Percentiles rank a stretch among this genome's conserved stretches.
These are phyloP conservation scores for Blastobotrys terrestris DNA, from an alignment of 805 yeast genomes.

Conservation along the genomic window DNA sequence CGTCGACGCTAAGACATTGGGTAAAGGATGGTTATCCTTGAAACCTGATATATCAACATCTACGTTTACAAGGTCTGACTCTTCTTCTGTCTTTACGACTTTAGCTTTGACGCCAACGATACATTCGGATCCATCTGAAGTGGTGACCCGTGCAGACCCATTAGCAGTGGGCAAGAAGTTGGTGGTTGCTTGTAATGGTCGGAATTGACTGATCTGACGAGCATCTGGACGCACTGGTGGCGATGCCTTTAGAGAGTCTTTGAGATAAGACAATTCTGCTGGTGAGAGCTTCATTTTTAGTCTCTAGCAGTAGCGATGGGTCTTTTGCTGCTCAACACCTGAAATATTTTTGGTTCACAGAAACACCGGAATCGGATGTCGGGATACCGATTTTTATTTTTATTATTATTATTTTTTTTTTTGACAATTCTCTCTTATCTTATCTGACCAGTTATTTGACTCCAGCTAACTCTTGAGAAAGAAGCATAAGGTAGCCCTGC, in stretches of 20 bases:
- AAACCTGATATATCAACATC: constrained; percentile 66
- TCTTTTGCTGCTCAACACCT: too few species aligned
- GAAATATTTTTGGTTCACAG: background rate
- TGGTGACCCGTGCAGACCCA: constrained; percentile 84
- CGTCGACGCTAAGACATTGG: constrained; percentile 55
- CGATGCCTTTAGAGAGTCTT: constrained; percentile 55
- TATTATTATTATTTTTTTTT: too few species aligned
- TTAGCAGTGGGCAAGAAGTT: constrained; percentile 81
- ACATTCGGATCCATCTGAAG: constrained; percentile 89
- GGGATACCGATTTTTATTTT: too few species aligned
- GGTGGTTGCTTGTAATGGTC: constrained; percentile 80
- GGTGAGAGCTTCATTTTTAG: constrained; percentile 32
- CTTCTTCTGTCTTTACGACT: constrained; percentile 46
- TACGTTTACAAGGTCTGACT: constrained; percentile 54
- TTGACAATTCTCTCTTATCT: too few species aligned
- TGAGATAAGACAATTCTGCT: constrained; percentile 48
- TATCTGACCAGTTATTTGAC: too few species aligned
- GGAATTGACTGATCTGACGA: constrained; percentile 61
- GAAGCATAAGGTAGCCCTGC: too few species aligned
- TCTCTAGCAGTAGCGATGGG: background rate
- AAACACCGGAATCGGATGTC: too few species aligned
- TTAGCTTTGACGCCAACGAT: constrained; percentile 85
- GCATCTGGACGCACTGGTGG: constrained; percentile 85
- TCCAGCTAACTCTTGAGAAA: too few species aligned
- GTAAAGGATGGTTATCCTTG: constrained; percentile 71